Evolutionary conservation across 2,329 filamentous ascomycete species (phyloP), one percentile per base, ranked within the genome.

Genomic region (Talaromyces sp.): DNA sequence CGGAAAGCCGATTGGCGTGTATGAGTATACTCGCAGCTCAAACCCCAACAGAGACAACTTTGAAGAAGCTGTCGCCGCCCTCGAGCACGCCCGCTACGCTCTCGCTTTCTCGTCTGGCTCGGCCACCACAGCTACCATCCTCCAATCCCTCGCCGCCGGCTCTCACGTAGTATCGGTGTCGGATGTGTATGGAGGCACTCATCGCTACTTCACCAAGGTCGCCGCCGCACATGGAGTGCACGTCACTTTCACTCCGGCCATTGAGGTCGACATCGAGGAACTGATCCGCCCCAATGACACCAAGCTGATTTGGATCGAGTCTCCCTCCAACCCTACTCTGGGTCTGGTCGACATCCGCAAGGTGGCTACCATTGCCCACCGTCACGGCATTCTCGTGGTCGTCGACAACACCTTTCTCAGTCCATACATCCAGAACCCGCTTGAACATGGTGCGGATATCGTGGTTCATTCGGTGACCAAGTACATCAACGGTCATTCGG

Each of bases 371-470:
- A 84, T 89, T 60, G 95, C 95, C 19, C 95, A 98, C 77, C 82
- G 88, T 70, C 90, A 91, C 72, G 93, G 93, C 64, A 91, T 98
- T 71, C 83, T 91, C 73, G 95, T 99, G 51, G 95, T 99, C n/a
- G 95, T 99, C 49, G 95, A 99, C 82, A 99, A 99, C 82, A 99
- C 95, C 22, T 99, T 99, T 82, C 83, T 98, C 73, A 93, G 90
- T 64, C 95, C 95, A 33, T 99, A 98, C 75, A 85, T 99, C 55
- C 95, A 99, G 80, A 98, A 96, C 78, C 95, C 95, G 3, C 86
- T 99, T 60, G 89, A 96, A 73, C 91, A 93, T 74, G 95, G 95
- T 69, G 95, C 95, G 68, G 95, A 99, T 77, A 93, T 98, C 66
- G 93, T 98, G 67, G 90, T 98, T 51, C 93, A 98, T 83, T 93